Evolutionary conservation across 2,329 filamentous ascomycete genomes (phyloP), one percentile per base, ranked within the genome.

Genomic region (Fusarium pseudonygamai): DNA sequence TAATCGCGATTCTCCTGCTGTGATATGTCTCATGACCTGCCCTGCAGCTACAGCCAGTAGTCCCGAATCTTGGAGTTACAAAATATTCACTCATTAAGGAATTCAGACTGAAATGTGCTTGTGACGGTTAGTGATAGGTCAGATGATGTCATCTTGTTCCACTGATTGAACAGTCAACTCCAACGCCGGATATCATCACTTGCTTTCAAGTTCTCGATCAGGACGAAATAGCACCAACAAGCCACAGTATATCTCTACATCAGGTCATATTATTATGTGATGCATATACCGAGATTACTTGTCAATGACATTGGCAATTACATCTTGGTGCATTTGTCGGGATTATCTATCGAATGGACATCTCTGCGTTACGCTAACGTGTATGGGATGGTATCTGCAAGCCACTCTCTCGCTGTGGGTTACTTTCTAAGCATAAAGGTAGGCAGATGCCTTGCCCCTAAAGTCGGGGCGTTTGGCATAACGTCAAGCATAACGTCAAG

Each of bases 381-480:
- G 7, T 12, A 45, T 8, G 1, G 7, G 3, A 9, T 14, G 9
- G 9, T 26, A 10, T 20, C 12, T 26, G 4, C 5, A 13, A 10
- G 24, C 12, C 18, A 10, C 12, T 7, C 24, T 16, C 8, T n/a
- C 0, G 43, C 8, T 20, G 7, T 24, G 12, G 43, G 28, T 8
- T 14, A 14, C 18, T 14, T 14, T 7, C 24, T 6, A 14, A 14
- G 12, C 4, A 20, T 28, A n/a, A 16, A 47, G 2, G 10, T n/a
- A 16, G 14, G 9, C 15, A 6, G 26, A 47, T 30, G 2, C 9
- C 2, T 5, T 30, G 3, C 3, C 12, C 10, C 20, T 16, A 12
- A n/a, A 10, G 6, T 11, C 7, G 0, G 22, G 14, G 7, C 18
- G 18, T 7, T 12, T 10, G 26, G 40, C 40, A 43, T 43, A 43